phyloP scores from a whole-genome alignment of 768 basidiomycete genomes.

The Baorangia bicolor region DNA sequence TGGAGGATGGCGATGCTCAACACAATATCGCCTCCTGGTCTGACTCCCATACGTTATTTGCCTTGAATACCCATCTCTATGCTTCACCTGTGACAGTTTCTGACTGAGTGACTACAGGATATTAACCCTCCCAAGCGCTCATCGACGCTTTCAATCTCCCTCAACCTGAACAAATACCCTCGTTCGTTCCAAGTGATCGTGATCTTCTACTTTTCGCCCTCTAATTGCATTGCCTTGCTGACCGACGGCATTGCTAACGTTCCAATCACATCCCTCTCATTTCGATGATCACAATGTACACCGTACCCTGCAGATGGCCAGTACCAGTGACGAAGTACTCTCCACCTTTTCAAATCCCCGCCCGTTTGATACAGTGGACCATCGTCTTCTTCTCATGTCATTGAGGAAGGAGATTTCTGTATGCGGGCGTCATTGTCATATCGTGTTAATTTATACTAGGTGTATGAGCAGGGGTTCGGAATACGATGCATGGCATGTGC shows the following conservation, averaged over 20 bases:
- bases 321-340: too few species aligned
- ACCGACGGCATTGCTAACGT: not conserved
- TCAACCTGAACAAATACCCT: not conserved
- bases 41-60: not conserved
- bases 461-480: too few species aligned
- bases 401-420: too few species aligned
- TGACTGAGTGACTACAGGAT: not conserved
- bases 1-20: not conserved
- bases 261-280: too few species aligned
- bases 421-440: too few species aligned
- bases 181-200: not conserved
- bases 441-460: too few species aligned
- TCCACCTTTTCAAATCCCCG: too few species aligned
- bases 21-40: not conserved
- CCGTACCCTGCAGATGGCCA: too few species aligned
- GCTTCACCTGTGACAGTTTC: not conserved
- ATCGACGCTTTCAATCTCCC: slow-evolving; percentile 9
- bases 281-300: too few species aligned
- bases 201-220: not conserved
- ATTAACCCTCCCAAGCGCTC: slow-evolving; percentile 16
- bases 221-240: not conserved
- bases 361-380: too few species aligned
- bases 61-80: not conserved
- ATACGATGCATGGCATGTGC: too few species aligned
- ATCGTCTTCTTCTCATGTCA: too few species aligned